Percentiles rank a stretch among this genome's conserved stretches.
These are phyloP conservation scores for Hyphodiscus hymeniophilus DNA, from an alignment of 495 filamentous ascomycete genomes.

Conservation along the genomic window DNA sequence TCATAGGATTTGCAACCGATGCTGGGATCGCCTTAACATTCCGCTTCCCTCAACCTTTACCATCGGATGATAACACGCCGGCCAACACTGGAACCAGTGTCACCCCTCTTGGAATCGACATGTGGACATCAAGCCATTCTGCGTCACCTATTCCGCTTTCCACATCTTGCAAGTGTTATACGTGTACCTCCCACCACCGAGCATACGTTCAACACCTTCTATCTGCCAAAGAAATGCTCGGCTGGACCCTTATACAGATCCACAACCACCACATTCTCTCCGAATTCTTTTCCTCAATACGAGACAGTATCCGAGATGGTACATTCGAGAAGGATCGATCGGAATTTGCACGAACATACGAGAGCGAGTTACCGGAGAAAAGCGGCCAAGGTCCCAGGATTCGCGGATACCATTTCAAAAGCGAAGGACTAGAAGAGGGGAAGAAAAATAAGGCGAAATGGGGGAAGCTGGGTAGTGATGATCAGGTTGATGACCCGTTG, in stretches of 20 bases:
- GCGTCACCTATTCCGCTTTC: conserved; percentile 50
- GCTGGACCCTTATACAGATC: conserved; percentile 84
- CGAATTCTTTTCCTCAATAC: conserved; percentile 63
- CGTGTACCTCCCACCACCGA: conserved; percentile 75
- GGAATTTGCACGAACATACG: conserved; percentile 55
- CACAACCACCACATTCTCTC: conserved; percentile 74
- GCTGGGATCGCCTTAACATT: conserved; percentile 81
- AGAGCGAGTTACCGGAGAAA: conserved; percentile 57
- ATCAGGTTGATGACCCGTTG: conserved; percentile 32
- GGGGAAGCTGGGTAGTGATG: conserved; percentile 38
- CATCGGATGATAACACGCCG: neutral
- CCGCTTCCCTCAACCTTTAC: conserved; percentile 45
- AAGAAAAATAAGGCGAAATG: conserved; percentile 65
- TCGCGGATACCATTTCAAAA: conserved; percentile 78
- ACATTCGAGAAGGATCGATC: conserved; percentile 54
- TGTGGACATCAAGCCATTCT: conserved; percentile 55
- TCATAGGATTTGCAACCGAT: conserved; percentile 67
- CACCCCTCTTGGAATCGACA: conserved; percentile 60
- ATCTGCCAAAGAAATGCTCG: conserved; percentile 87
- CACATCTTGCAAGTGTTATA: conserved; percentile 65
- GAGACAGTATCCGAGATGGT: conserved; percentile 46
- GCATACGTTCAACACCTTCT: conserved; percentile 87
- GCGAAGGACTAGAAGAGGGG: conserved; percentile 50
- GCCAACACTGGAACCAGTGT: conserved; percentile 1
- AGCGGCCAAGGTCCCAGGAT: conserved; percentile 74